Percentiles rank a stretch among this genome's conserved stretches.
Conservation (phyloP, 2,329 filamentous ascomycete genomes). For the Zymoseptoria passerinii region DNA sequence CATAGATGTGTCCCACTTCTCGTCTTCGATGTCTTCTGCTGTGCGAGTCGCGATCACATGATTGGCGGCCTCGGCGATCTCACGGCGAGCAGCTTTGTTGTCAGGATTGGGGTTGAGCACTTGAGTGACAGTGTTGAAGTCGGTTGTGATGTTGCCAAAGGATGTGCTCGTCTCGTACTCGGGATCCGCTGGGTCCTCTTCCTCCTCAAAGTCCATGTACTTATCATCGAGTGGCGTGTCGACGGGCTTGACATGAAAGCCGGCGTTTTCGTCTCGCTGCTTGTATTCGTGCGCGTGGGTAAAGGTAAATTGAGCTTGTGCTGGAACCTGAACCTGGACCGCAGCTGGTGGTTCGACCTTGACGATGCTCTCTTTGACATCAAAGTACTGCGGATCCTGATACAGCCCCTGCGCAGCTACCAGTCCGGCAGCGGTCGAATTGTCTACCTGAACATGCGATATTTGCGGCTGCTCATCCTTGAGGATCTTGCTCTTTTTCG, state of each 20-base stretch:
- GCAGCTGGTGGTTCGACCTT: constrained; percentile 17
- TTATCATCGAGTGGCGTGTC: constrained; percentile 4
- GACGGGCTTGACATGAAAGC: background rate
- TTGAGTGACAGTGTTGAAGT: constrained; percentile 53
- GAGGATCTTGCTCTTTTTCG: constrained; percentile 30
- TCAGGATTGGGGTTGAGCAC: constrained; percentile 54
- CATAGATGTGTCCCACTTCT: constrained; percentile 92
- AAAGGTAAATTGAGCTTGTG: constrained; percentile 1
- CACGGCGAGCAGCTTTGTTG: constrained; percentile 59
- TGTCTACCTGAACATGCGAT: constrained; percentile 4
- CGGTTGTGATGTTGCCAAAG: constrained; percentile 58
- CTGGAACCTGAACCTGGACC: constrained; percentile 1
- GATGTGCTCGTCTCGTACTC: constrained; percentile 62
- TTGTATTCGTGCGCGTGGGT: background rate
- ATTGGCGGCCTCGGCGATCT: constrained; percentile 60
- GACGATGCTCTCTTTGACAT: constrained; percentile 5
- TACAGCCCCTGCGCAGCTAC: constrained; percentile 4
- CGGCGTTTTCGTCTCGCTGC: background rate
- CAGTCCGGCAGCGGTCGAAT: constrained; percentile 1
- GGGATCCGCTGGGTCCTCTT: constrained; percentile 65
- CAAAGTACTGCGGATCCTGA: background rate
- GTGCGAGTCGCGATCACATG: constrained; percentile 60
- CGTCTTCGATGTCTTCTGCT: constrained; percentile 73
- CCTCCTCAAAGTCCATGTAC: constrained; percentile 46
- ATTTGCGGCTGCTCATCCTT: constrained; percentile 13